These are phyloP conservation scores for Odontarrhena argentea DNA, from an alignment of 345 rosid genomes.

Conservation along the genomic window DNA sequence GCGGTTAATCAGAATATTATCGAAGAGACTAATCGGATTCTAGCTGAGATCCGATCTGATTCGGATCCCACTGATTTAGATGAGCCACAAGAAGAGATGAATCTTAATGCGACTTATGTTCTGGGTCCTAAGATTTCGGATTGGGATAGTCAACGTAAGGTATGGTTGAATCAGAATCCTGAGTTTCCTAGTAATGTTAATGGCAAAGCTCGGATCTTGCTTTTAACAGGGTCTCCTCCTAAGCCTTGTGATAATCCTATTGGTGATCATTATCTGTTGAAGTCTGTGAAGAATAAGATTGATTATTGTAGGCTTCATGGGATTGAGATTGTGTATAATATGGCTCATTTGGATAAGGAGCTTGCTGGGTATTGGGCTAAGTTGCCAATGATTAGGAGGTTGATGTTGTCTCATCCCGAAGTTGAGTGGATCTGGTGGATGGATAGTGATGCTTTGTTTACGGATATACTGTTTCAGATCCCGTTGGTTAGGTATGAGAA, in stretches of 20 bases:
- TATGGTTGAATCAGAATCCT: slow-evolving; percentile 73
- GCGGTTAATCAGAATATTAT: slow-evolving; percentile 78
- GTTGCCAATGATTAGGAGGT: slow-evolving; percentile 83
- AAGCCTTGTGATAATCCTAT: slow-evolving; percentile 90
- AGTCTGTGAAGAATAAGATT: slow-evolving; percentile 86
- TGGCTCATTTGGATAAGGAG: slow-evolving; percentile 95
- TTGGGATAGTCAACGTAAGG: slow-evolving; percentile 78
- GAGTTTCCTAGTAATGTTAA: slow-evolving; percentile 77
- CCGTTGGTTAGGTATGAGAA: slow-evolving; percentile 64
- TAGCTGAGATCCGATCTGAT: slow-evolving; percentile 93
- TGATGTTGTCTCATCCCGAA: slow-evolving; percentile 94
- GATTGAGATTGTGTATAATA: slow-evolving; percentile 92
- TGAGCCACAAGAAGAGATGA: slow-evolving; percentile 56
- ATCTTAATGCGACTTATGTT: slow-evolving; percentile 60
- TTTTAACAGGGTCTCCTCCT: slow-evolving; percentile 83
- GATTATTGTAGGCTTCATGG: slow-evolving; percentile 97
- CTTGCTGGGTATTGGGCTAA: slow-evolving; percentile 97
- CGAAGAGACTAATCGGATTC: slow-evolving; percentile 86
- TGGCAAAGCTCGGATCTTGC: slow-evolving; percentile 73
- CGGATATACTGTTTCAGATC: slow-evolving; percentile 96
- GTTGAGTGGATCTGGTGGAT: slow-evolving; percentile 99
- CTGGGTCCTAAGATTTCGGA: slow-evolving; percentile 74
- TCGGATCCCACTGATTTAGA: slow-evolving; percentile 71
- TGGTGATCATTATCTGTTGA: slow-evolving; percentile 87
- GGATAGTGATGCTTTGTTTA: slow-evolving; percentile 97